A percentile compares a stretch with the other conserved stretches of the same genome.
Evolutionary conservation across 202 grass and related monocot genomes (phyloP).

Genomic region (Schoenoplectus triqueter): DNA sequence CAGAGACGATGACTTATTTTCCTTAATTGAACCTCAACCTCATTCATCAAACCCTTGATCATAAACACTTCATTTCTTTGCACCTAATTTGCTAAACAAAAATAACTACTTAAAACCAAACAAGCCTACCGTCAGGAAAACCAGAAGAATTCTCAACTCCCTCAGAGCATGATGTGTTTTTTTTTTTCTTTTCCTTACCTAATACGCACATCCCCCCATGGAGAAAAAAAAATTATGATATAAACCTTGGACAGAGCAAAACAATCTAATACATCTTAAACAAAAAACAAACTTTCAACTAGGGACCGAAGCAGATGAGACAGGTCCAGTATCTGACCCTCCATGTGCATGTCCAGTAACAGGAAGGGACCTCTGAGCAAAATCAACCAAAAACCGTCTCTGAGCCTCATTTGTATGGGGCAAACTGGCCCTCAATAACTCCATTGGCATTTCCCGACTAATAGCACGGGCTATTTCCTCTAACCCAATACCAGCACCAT

Average conservation of each 20-base stretch:
- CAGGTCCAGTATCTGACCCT: slow-evolving; percentile 36
- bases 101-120: slow-evolving; percentile 27
- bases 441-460: slow-evolving; percentile 70
- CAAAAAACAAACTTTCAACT: slow-evolving; percentile 38
- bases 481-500: slow-evolving; percentile 3
- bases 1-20: slow-evolving; percentile 36
- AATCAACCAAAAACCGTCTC: slow-evolving; percentile 62
- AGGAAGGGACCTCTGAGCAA: slow-evolving; percentile 59
- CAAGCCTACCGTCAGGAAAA: not conserved
- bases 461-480: slow-evolving; percentile 34
- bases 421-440: slow-evolving; percentile 79
- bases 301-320: slow-evolving; percentile 45
- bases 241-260: slow-evolving; percentile 15
- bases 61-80: slow-evolving; percentile 16
- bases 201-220: not conserved
- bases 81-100: slow-evolving; percentile 23
- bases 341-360: slow-evolving; percentile 37
- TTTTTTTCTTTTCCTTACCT: not conserved
- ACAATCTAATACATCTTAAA: slow-evolving; percentile 26
- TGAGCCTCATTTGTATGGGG: slow-evolving; percentile 87
- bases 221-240: slow-evolving; percentile 27
- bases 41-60: slow-evolving; percentile 1
- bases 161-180: not conserved
- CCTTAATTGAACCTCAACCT: slow-evolving; percentile 20
- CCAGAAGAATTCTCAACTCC: not conserved